Base-by-base conservation (phyloP, 179 eudicot species). In the Amaranthus tricolor region DNA sequence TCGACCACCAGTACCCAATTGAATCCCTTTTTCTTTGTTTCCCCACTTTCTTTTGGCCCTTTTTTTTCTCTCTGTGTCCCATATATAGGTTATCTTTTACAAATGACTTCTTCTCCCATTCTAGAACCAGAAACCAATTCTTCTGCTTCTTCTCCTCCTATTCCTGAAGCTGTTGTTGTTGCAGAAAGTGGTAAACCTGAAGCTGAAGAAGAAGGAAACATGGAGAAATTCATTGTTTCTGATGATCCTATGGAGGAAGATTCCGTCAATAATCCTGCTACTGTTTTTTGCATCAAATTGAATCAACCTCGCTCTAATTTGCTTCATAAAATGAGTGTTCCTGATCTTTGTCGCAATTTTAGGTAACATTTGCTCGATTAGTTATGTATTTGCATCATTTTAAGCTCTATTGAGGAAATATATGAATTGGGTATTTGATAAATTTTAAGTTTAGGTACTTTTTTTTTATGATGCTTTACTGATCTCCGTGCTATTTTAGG, bases 271-370 rank as follows among this genome's bases (percentile, higher is more conserved):
- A 82, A 76, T 16, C 74, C 88, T 12, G 90, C 91, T 19, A 86
- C 87, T 50, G 93, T 90, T 19, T 90, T 90, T 63, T 88, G 85
- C 74, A 87, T 90, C 78, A 80, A 80, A 68, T 85, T 90, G 77
- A 90, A 86, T 76, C 93, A 90, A 71, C 93, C 96, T 2, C 81
- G 85, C 74, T 84, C 91, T 10, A 87, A 87, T 89, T 90, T 90
- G 86, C 76, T 82, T 62, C 91, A 89, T 40, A 90, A 86, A 76
- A 90, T 90, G 96, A 89, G 90, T 59, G 93, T 90, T 75, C 96
- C 96, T 49, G 93, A 90, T 66, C 93, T 90, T 12, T 90, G 96
- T 81, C 91, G 96, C 56, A 89, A 86, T 84, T 90, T 89, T 68
- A 90, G 96, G 96, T 90, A 76, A 52, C 56, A 47, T 16, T 52